Evolutionary conservation across 2,329 filamentous ascomycete genomes (phyloP).

Genomic region (Apiospora rasikravindrae): DNA sequence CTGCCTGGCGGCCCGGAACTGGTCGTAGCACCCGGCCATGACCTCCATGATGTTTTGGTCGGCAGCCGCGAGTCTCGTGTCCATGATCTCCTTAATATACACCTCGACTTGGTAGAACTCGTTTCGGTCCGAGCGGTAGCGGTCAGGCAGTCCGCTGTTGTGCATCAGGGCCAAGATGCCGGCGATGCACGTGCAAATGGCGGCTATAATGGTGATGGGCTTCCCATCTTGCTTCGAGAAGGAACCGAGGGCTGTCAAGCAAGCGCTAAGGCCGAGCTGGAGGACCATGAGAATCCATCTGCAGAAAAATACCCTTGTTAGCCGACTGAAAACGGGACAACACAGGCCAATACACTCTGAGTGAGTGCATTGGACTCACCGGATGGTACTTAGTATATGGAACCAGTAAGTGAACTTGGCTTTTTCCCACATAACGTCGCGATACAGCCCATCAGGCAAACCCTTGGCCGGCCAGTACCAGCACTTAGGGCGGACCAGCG

Average conservation of each 20-base stretch:
- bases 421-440: slow-evolving; percentile 51
- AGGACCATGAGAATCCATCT: slow-evolving; percentile 54
- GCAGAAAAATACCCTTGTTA: slow-evolving; percentile 24
- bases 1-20: slow-evolving; percentile 51
- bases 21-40: slow-evolving; percentile 52
- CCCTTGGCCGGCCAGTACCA: slow-evolving; percentile 53
- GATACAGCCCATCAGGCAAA: slow-evolving; percentile 55
- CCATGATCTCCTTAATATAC: slow-evolving; percentile 54
- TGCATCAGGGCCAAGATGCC: slow-evolving; percentile 57
- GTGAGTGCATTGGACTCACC: not conserved
- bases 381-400: slow-evolving; percentile 44
- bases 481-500: slow-evolving; percentile 47
- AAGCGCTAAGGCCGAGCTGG: slow-evolving; percentile 55
- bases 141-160: slow-evolving; percentile 58
- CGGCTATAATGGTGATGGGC: slow-evolving; percentile 55
- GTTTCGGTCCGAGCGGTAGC: slow-evolving; percentile 54
- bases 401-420: slow-evolving; percentile 52
- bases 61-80: slow-evolving; percentile 51
- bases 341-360: not conserved
- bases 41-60: slow-evolving; percentile 51
- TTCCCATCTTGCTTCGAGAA: slow-evolving; percentile 43
- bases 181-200: slow-evolving; percentile 55
- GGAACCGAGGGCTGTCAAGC: slow-evolving; percentile 56
- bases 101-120: slow-evolving; percentile 58
- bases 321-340: not conserved